Base-by-base conservation (phyloP, 2,329 filamentous ascomycete species). In the Triangularia verruculosa region DNA sequence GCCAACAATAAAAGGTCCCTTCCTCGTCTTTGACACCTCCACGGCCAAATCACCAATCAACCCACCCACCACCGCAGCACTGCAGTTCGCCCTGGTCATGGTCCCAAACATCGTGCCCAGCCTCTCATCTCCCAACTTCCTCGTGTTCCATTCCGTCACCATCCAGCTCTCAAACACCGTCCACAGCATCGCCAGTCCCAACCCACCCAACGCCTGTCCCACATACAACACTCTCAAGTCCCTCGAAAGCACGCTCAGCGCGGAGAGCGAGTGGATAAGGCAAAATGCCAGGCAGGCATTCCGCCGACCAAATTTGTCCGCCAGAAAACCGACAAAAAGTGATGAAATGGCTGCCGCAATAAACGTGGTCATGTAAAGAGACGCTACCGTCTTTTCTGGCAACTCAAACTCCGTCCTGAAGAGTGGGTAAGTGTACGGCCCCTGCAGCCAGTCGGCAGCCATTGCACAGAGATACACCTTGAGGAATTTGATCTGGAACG, bases 401-500 rank as follows among this genome's bases (percentile, higher is more conserved):
- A 25, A 54, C 22, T 54, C 51, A 28, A 54, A 54, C 22, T 54
- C 51, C 4, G 51, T 54, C n/a, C 27, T 27, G 12, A 54, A 27
- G 22, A 54, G 25, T 2, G 22, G 51, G 22, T 54, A 54, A n/a
- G 51, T 54, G 51, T 54, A 54, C 9, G 51, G 51, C 22, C 51
- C 51, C 11, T 54, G 51, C 20, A 54, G 22, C 51, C 51, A 54
- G 51, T 54, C 51, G 12, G 51, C 51, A 7, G 51, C 51, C 51
- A 54, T 54, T 22, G 51, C 51, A 6, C 25, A 27, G 4, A 27
- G 51, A 11, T 54, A 54, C 22, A 54, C 22, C 22, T 54, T 27
- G 51, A 54, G 51, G 22, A 54, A 54, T 11, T 54, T 54, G 51
- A 54, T 54, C 51, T 54, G 51, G 25, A 54, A 54, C 12, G 51